Evolutionary conservation across 2,329 filamentous ascomycete species (phyloP), one percentile per base, ranked within the genome.

Genomic region (Esteya vermicola): DNA sequence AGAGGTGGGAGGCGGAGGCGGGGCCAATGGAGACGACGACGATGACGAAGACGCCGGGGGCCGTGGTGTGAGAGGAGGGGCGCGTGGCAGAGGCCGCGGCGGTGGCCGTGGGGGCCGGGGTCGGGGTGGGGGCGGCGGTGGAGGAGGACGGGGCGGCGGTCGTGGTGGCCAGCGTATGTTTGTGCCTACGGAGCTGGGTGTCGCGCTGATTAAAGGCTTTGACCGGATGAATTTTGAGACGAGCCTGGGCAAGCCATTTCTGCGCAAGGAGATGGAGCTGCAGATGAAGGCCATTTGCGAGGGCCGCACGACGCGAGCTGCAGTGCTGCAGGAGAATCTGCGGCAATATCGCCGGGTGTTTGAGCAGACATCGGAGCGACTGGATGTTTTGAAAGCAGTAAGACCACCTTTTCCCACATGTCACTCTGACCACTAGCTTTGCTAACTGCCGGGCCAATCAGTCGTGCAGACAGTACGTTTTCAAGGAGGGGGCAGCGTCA

Each of bases 241-340:
- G 33, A 95, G 86, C 53, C 71, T 98, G 38, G 85, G 86, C 56
- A 96, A 96, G 59, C 91, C 91, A 1, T 96, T 96, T 55, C 65
- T 98, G 44, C 79, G 91, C 42, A 96, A 96, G 60, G 86, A 98
- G 67, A 95, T 95, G 85, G 91, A 98, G 60, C 63, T 85, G 45
- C 85, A 86, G 57, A 95, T 98, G 89, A 91, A 88, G 56, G 85
- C 84, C 43, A 95, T 98, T 42, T 96, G 91, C 60, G 86, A 89
- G 44, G 91, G 91, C 21, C 77, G 74, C 38, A 81, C 77, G 47
- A 83, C 79, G 26, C 80, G 76, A 52, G 70, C 73, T 40, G 72
- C 75, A 18, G 84, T 98, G 35, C 71, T 98, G 32, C 70, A 78
- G 40, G 80, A 93, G 57, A 94, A 82, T 55, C 65, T 98, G 41